Evolutionary conservation across 2,329 filamentous ascomycete species (phyloP), one percentile per base, ranked within the genome.

Genomic region (Ceratocystis cacaofunesta): DNA sequence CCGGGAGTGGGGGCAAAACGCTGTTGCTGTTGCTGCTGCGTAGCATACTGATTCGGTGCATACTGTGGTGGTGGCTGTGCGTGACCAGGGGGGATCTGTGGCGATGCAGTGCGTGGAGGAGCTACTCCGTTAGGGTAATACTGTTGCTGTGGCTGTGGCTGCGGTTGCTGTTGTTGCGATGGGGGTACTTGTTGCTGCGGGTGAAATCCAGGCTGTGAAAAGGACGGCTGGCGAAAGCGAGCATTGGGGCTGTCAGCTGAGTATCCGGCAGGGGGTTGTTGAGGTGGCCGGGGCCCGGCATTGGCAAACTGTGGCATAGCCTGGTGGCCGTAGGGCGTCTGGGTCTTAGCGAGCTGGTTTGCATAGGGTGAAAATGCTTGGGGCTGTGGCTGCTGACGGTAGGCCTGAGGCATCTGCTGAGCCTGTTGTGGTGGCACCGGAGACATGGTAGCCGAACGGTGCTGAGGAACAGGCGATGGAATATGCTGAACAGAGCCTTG

Each of bases 261-360:
- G 67, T 74, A 74, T 69, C 75, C 78, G 69, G 57, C 57, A 19
- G 66, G 64, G 1, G 46, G 64, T 12, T 25, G 66, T 12, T 61
- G 61, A 41, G 36, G 36, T 57, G 55, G 55, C 41, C 63, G 57
- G 48, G 48, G 66, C 5, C 32, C 62, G 19, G 61, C 36, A 46
- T 66, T 65, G 41, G 76, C 75, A 67, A 78, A 82, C 58, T 80
- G 76, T 8, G 75, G 75, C 72, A 80, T 77, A 68, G 75, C 78
- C 68, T 80, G 76, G 66, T 83, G 80, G 10, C 78, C 77, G 66
- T 81, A 83, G 0, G 78, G 77, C 6, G 78, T 77, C 66, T 80
- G 78, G 10, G 78, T 74, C 70, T 84, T 84, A 61, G 76, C 77
- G 63, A 82, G 74, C 69, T 80, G 79, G 6, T 79, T 78, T 3